A percentile compares a stretch with the other conserved stretches of the same genome.
Conservation (phyloP, 2,329 filamentous ascomycete species). For the Sporothrix inflata region DNA sequence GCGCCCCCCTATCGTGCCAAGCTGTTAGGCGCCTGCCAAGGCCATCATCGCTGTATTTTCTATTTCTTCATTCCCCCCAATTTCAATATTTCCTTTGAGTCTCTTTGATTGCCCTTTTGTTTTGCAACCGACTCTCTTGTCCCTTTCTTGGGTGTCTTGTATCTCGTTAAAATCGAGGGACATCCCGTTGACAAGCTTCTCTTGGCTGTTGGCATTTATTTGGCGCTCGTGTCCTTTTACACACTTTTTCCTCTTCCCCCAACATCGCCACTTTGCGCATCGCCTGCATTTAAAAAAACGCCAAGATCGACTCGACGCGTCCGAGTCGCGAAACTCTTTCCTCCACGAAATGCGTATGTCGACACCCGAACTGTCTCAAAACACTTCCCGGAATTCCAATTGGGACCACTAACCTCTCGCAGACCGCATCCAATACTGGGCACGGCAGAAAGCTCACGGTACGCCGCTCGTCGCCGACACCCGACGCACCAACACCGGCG, state of each 20-base stretch:
- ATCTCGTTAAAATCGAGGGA: slow-evolving; percentile 19
- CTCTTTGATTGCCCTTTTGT: not conserved
- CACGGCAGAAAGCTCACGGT: slow-evolving; percentile 39
- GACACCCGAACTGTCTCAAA: not conserved
- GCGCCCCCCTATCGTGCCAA: not conserved
- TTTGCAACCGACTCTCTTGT: slow-evolving; percentile 4
- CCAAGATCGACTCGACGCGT: slow-evolving; percentile 27
- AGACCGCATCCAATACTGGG: slow-evolving; percentile 41
- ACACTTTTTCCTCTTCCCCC: not conserved
- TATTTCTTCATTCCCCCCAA: slow-evolving; percentile 1
- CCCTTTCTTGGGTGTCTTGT: slow-evolving; percentile 8
- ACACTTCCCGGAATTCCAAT: not conserved
- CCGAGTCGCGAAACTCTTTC: slow-evolving; percentile 4
- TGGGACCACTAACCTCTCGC: not conserved
- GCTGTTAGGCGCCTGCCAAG: slow-evolving; percentile 20
- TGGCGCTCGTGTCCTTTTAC: too few species aligned
- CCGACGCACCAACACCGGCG: not conserved
- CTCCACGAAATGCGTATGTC: slow-evolving; percentile 23
- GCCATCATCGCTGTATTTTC: not conserved
- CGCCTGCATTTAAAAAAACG: not conserved
- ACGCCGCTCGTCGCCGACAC: slow-evolving; percentile 32
- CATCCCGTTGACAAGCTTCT: slow-evolving; percentile 23
- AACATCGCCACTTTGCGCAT: not conserved
- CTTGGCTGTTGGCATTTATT: slow-evolving; percentile 16
- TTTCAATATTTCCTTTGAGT: not conserved